Percentiles rank a stretch among this genome's conserved stretches.
These are phyloP conservation scores for Ophiosphaerella herpotricha DNA, from an alignment of 2,329 filamentous ascomycete genomes.

Conservation along the genomic window DNA sequence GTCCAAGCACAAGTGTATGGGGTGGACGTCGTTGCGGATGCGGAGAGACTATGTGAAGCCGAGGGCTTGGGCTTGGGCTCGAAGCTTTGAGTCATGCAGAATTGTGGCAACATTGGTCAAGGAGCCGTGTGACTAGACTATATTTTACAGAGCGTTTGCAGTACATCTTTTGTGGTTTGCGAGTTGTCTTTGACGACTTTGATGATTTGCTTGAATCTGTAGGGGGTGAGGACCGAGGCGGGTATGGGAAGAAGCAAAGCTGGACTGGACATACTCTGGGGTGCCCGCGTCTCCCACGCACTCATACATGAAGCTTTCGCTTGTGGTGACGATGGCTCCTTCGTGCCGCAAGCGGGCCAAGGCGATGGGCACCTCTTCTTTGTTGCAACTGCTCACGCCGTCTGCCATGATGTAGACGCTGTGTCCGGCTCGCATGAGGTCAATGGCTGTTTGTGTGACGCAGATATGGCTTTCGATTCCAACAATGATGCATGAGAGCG, in stretches of 20 bases:
- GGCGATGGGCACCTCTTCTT: constrained; percentile 78
- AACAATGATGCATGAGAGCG: constrained; percentile 68
- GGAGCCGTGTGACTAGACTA: constrained; percentile 48
- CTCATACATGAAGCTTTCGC: constrained; percentile 90
- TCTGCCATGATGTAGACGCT: constrained; percentile 86
- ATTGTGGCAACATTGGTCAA: background rate
- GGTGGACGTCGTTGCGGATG: constrained; percentile 51
- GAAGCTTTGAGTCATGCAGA: constrained; percentile 22
- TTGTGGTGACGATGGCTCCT: constrained; percentile 80
- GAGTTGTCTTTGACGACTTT: constrained; percentile 78
- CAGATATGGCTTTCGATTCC: constrained; percentile 96
- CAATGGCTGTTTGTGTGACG: constrained; percentile 83
- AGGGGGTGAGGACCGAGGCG: too few species aligned
- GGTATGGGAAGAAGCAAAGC: too few species aligned
- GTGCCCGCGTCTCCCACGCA: constrained; percentile 79
- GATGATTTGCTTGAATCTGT: constrained; percentile 71
- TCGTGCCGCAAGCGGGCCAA: constrained; percentile 74
- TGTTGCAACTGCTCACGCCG: constrained; percentile 85
- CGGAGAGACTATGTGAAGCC: constrained; percentile 50
- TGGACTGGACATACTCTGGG: constrained; percentile 51
- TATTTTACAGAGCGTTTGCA: constrained; percentile 69
- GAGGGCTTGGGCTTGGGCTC: constrained; percentile 31
- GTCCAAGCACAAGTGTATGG: constrained; percentile 57
- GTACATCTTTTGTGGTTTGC: constrained; percentile 68
- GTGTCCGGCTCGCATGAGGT: constrained; percentile 75